Evolutionary conservation across 441 rosid genomes (phyloP).

Genomic region (Euphorbia schlechtendalii): DNA sequence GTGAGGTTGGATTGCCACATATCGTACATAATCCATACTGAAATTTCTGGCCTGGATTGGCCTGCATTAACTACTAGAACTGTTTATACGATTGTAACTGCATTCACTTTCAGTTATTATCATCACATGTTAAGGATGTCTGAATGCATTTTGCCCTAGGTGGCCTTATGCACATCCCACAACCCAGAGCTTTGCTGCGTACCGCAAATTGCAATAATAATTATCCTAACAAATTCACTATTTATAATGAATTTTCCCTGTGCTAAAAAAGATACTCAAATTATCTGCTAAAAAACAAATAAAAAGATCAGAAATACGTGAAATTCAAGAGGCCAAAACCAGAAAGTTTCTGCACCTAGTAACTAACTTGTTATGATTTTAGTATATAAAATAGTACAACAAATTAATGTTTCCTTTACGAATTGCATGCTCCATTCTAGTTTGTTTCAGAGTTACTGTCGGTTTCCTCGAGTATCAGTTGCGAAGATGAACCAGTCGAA

Average conservation of each 20-base stretch:
- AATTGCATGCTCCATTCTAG: background rate
- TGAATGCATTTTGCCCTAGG: too few relatives aligned
- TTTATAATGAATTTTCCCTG: background rate
- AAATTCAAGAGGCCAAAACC: too few relatives aligned
- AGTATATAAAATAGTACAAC: too few relatives aligned
- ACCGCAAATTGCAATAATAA: background rate
- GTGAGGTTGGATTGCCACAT: slow-evolving; percentile 18
- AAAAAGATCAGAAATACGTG: background rate
- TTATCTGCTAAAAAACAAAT: background rate
- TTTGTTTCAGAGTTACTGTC: slow-evolving; percentile 25
- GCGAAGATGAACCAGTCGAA: slow-evolving; percentile 45
- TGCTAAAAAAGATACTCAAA: background rate
- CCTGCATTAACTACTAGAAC: background rate
- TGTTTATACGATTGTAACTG: background rate
- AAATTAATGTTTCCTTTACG: background rate
- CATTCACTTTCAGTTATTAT: background rate
- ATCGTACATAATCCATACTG: slow-evolving; percentile 3
- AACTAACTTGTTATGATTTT: background rate
- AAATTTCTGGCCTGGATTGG: slow-evolving; percentile 7
- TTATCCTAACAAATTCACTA: background rate
- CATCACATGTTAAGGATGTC: slow-evolving; percentile 8
- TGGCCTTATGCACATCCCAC: background rate
- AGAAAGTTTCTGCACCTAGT: too few relatives aligned
- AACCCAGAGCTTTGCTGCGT: background rate
- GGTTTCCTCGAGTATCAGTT: slow-evolving; percentile 33